Percentiles rank a stretch among this genome's conserved stretches.
These are phyloP conservation scores for Metschnikowia koreensis DNA, from an alignment of 805 yeast species.

Conservation along the genomic window DNA sequence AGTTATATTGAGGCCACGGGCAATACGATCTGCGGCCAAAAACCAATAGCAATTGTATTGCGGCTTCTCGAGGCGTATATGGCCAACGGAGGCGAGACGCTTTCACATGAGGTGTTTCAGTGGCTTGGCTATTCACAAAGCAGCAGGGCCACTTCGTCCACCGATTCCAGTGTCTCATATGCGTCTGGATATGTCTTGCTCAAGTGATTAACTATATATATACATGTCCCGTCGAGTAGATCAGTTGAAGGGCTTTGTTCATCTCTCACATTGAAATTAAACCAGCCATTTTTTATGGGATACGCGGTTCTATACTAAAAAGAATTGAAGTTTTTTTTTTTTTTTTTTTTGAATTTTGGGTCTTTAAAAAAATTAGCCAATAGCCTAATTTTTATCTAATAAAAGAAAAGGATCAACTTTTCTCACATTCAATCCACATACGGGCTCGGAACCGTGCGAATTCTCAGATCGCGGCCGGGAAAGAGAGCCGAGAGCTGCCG, in stretches of 20 bases:
- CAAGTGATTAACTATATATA: neutral
- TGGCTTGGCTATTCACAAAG: conserved; percentile 88
- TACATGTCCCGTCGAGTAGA: too few relatives aligned
- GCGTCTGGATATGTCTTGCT: conserved; percentile 65
- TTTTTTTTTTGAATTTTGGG: too few relatives aligned
- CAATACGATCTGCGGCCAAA: conserved; percentile 92
- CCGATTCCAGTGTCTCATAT: conserved; percentile 87
- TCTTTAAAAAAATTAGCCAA: too few relatives aligned
- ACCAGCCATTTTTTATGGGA: too few relatives aligned
- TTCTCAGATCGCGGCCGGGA: neutral
- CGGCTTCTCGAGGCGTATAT: conserved; percentile 44
- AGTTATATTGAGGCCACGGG: conserved; percentile 67
- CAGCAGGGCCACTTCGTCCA: conserved; percentile 42
- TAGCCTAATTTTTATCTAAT: too few relatives aligned
- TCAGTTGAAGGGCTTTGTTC: too few relatives aligned
- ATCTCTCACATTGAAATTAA: too few relatives aligned
- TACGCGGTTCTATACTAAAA: too few relatives aligned
- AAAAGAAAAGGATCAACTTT: too few relatives aligned
- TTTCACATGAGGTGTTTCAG: conserved; percentile 38
- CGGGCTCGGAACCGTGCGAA: neutral
- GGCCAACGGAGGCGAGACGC: conserved; percentile 15
- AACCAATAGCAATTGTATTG: conserved; percentile 69
- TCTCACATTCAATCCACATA: too few relatives aligned
- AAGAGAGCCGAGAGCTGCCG: neutral
- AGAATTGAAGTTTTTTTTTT: too few relatives aligned